Evolutionary conservation across 108 stramenopile genomes (phyloP).

Genomic region (Ochromonas danica): DNA sequence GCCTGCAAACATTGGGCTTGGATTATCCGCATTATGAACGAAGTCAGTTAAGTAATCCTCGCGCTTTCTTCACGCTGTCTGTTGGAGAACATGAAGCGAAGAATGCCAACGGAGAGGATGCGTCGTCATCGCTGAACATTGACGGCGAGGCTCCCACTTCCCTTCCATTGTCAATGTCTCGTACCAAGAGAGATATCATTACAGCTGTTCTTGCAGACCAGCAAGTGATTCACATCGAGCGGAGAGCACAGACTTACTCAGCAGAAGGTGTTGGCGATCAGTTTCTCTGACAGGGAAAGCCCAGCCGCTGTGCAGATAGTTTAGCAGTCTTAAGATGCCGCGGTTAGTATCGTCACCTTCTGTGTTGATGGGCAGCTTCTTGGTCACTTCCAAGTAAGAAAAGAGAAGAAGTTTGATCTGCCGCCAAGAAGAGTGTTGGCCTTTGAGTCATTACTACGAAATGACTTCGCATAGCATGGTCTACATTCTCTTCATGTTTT

Average conservation of each 20-base stretch:
- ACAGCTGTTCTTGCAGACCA: neutral
- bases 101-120: neutral
- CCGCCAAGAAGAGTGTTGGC: too few relatives aligned
- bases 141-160: too few relatives aligned
- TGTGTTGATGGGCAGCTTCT: too few relatives aligned
- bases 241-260: neutral
- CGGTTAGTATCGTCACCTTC: too few relatives aligned
- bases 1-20: neutral
- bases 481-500: too few relatives aligned
- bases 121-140: neutral
- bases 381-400: too few relatives aligned
- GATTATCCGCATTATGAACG: conserved; percentile 6
- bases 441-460: too few relatives aligned
- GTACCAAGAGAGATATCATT: neutral
- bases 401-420: too few relatives aligned
- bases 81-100: neutral
- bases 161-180: too few relatives aligned
- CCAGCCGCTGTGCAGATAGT: too few relatives aligned
- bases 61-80: neutral
- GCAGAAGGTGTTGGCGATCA: neutral
- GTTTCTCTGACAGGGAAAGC: neutral
- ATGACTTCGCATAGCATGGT: too few relatives aligned
- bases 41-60: neutral
- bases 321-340: too few relatives aligned
- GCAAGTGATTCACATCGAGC: neutral